Evolutionary conservation across 1,284 basidiomycete genomes (phyloP).

Genomic region (Trametes pubescens): DNA sequence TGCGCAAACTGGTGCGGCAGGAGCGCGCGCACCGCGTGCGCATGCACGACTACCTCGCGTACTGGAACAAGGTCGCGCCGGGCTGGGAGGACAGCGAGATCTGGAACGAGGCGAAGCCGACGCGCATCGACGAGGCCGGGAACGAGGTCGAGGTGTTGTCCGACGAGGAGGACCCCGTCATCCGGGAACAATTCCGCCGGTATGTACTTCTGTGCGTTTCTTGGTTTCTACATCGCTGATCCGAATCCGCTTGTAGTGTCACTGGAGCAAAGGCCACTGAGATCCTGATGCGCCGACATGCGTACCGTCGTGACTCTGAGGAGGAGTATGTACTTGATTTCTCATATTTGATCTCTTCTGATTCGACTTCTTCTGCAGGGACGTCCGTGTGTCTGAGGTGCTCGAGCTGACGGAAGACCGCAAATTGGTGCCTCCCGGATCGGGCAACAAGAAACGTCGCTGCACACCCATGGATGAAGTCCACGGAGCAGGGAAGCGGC

Average conservation of each 20-base stretch:
- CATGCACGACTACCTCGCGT: slow-evolving; percentile 16
- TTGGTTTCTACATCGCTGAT: not conserved
- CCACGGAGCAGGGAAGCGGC: not conserved
- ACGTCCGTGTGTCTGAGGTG: slow-evolving; percentile 1
- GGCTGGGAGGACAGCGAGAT: slow-evolving; percentile 18
- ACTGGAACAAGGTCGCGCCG: slow-evolving; percentile 11
- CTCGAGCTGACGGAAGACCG: not conserved
- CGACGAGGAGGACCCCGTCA: slow-evolving; percentile 11
- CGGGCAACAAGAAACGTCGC: slow-evolving; percentile 6
- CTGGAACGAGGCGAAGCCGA: slow-evolving; percentile 13
- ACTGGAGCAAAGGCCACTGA: slow-evolving; percentile 8
- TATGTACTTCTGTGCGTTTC: not conserved
- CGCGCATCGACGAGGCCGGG: slow-evolving; percentile 14
- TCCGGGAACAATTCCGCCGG: not conserved
- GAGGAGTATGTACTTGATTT: slow-evolving; percentile 2
- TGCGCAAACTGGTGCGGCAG: slow-evolving; percentile 16
- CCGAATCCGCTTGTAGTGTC: not conserved
- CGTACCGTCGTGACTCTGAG: not conserved
- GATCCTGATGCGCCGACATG: not conserved
- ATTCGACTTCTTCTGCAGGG: not conserved
- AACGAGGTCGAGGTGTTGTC: slow-evolving; percentile 19
- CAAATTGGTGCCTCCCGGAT: not conserved
- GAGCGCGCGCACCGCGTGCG: slow-evolving; percentile 14
- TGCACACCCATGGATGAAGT: not conserved
- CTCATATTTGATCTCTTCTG: not conserved